Conservation (phyloP, 768 basidiomycete genomes). For the Termitomyces bulborhizus region DNA sequence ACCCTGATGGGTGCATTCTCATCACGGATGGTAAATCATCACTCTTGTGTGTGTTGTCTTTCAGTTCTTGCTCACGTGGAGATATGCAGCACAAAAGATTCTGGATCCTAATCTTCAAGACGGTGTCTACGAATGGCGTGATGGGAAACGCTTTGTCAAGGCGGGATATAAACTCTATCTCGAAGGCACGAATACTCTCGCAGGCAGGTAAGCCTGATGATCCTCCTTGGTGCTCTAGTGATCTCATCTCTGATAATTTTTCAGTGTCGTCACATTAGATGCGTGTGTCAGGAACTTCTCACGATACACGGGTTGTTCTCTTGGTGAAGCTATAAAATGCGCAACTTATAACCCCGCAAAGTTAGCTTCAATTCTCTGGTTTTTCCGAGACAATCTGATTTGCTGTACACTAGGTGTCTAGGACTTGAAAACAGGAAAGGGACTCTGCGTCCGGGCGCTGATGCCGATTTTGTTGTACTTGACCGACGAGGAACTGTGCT, state of each 20-base stretch:
- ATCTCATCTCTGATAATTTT: background rate
- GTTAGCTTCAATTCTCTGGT: slow-evolving; percentile 26
- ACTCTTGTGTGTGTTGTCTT: background rate
- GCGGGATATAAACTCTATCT: slow-evolving; percentile 76
- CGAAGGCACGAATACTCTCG: slow-evolving; percentile 82
- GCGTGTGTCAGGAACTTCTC: slow-evolving; percentile 84
- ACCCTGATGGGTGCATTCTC: slow-evolving; percentile 81
- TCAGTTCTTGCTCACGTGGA: background rate
- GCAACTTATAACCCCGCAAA: slow-evolving; percentile 83
- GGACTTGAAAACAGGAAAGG: slow-evolving; percentile 79
- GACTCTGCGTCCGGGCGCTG: slow-evolving; percentile 72
- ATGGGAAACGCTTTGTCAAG: slow-evolving; percentile 74
- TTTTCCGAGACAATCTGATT: background rate
- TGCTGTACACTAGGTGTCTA: slow-evolving; percentile 45
- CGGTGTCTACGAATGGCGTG: slow-evolving; percentile 85
- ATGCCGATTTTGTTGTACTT: slow-evolving; percentile 80
- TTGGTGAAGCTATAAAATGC: slow-evolving; percentile 81
- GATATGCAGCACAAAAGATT: slow-evolving; percentile 65
- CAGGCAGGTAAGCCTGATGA: slow-evolving; percentile 59
- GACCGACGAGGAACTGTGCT: slow-evolving; percentile 60
- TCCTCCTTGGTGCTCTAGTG: background rate
- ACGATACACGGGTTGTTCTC: slow-evolving; percentile 74
- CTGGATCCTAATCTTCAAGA: slow-evolving; percentile 81
- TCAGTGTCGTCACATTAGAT: slow-evolving; percentile 74
- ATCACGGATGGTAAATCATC: slow-evolving; percentile 73